Percentiles rank a stretch among this genome's conserved stretches.
These are phyloP conservation scores for Verticillium alfalfae DNA, from an alignment of 2,329 filamentous ascomycete genomes.

Conservation along the genomic window DNA sequence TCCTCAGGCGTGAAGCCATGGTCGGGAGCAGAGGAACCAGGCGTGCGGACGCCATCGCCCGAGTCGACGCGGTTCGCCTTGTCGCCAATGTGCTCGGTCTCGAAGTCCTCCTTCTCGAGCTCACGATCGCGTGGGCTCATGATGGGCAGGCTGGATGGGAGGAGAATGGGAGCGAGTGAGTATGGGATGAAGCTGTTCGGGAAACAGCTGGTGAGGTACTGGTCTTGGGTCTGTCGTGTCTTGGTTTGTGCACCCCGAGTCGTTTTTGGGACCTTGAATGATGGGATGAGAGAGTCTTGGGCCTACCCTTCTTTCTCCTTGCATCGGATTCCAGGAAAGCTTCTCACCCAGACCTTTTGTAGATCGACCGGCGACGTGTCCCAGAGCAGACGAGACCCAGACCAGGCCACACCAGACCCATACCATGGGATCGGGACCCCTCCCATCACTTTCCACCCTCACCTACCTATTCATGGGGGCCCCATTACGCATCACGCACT, in stretches of 20 bases:
- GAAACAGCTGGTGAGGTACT: background rate
- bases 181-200: background rate
- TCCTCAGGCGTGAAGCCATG: constrained; percentile 53
- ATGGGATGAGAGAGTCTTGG: background rate
- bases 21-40: constrained; percentile 14
- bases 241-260: background rate
- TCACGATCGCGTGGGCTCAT: background rate
- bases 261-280: no score
- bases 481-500: background rate
- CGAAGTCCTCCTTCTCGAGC: constrained; percentile 12
- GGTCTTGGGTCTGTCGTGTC: background rate
- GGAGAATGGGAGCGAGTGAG: background rate
- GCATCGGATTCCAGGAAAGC: background rate
- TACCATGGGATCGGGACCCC: background rate
- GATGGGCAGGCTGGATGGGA: background rate
- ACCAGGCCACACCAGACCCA: background rate
- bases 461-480: background rate
- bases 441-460: background rate
- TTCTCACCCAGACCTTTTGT: constrained; percentile 1
- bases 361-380: background rate
- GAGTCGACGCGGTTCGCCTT: constrained; percentile 4
- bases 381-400: background rate
- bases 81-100: constrained; percentile 6
- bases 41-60: constrained; percentile 1
- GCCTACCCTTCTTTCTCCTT: background rate